Evolutionary conservation across 202 grass and related monocot genomes (phyloP).

Genomic region (Carex arenaria): DNA sequence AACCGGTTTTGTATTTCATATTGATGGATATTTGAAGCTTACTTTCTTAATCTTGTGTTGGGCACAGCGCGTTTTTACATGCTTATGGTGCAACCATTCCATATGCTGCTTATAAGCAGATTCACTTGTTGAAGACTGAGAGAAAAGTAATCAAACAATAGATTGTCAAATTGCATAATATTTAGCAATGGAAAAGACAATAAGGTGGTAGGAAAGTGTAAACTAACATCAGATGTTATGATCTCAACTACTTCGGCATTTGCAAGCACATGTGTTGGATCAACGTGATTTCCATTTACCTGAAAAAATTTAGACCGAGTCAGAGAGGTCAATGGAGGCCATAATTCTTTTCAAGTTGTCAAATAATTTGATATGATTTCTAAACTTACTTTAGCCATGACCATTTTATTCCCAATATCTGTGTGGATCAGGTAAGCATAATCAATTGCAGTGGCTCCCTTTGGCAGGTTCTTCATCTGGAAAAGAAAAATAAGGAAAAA

Average conservation of each 20-base stretch:
- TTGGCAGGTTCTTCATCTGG: constrained; percentile 95
- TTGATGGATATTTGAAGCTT: constrained; percentile 11
- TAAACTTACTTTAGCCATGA: constrained; percentile 73
- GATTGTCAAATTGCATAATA: constrained; percentile 5
- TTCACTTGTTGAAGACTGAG: constrained; percentile 75
- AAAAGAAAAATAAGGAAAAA: neutral
- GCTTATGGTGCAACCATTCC: constrained; percentile 59
- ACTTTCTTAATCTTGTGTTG: constrained; percentile 99
- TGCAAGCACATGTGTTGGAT: constrained; percentile 77
- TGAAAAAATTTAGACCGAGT: constrained; percentile 36
- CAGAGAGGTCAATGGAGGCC: constrained; percentile 21
- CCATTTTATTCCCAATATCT: constrained; percentile 99
- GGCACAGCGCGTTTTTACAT: constrained; percentile 91
- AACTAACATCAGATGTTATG: constrained; percentile 86
- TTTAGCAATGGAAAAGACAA: constrained; percentile 9
- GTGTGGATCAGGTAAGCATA: constrained; percentile 99
- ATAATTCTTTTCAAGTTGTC: constrained; percentile 16
- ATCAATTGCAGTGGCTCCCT: constrained; percentile 93
- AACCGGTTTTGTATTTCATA: neutral
- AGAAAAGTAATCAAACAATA: constrained; percentile 9
- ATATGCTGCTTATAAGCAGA: constrained; percentile 84
- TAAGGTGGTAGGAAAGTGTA: constrained; percentile 19
- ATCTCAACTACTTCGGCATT: constrained; percentile 99
- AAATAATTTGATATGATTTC: constrained; percentile 15
- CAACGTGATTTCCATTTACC: constrained; percentile 96